Evolutionary conservation across 1,284 basidiomycete species (phyloP).

Genomic region (Porphyrellus sp.): DNA sequence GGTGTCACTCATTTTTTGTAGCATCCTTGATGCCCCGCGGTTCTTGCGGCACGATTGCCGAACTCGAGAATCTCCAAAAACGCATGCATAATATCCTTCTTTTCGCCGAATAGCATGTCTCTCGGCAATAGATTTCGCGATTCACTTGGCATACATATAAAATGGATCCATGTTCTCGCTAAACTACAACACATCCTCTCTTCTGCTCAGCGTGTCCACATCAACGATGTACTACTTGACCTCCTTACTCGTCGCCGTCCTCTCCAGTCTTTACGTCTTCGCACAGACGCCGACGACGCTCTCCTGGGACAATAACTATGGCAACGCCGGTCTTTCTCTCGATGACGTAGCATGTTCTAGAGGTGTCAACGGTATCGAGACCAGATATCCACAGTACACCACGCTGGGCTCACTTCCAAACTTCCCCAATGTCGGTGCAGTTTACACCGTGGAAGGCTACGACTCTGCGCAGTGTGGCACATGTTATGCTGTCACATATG

Average conservation of each 20-base stretch:
- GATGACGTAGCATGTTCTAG: constrained; percentile 35
- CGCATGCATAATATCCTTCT: neutral
- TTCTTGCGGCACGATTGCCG: neutral
- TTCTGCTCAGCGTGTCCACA: neutral
- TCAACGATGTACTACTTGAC: constrained; percentile 18
- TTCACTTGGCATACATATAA: constrained; percentile 19
- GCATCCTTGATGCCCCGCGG: neutral
- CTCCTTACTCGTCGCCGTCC: constrained; percentile 7
- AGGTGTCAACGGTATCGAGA: constrained; percentile 31
- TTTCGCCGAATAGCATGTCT: constrained; percentile 3
- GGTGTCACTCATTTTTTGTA: neutral
- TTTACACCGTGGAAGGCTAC: constrained; percentile 13
- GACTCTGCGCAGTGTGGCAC: neutral
- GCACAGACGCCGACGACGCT: constrained; percentile 27
- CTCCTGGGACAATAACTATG: constrained; percentile 34
- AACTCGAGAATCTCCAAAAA: neutral
- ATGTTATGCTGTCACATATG: constrained; percentile 2
- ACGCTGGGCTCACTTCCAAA: constrained; percentile 32
- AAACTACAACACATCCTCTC: neutral
- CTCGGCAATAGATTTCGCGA: constrained; percentile 1
- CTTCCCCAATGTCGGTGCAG: constrained; percentile 37
- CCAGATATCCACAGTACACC: constrained; percentile 23
- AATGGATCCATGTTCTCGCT: neutral
- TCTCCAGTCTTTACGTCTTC: constrained; percentile 12
- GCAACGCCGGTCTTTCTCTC: constrained; percentile 26